Percentiles rank a stretch among this genome's conserved stretches.
phyloP scores from a whole-genome alignment of 2,329 filamentous ascomycete genomes.

The Arthrobotrys sinensis region DNA sequence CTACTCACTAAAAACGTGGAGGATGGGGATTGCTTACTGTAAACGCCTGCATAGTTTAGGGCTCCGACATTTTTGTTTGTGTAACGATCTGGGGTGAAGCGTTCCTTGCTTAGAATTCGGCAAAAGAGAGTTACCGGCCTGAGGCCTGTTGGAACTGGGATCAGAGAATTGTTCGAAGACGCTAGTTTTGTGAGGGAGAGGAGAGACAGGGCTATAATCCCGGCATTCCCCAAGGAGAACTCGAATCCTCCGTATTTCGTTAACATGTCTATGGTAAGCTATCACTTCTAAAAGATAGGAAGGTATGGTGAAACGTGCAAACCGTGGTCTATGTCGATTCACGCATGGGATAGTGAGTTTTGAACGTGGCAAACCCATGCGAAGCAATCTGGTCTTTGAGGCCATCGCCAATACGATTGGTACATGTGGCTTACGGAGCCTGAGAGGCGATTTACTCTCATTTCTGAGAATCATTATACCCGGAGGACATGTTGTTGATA shows the following conservation, averaged over 20 bases:
- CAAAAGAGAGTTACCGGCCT: not conserved
- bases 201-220: not conserved
- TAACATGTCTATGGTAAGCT: not conserved
- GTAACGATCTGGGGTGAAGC: slow-evolving; percentile 8
- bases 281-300: too few relatives aligned
- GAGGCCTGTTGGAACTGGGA: not conserved
- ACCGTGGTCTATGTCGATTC: not conserved
- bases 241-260: not conserved
- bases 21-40: not conserved
- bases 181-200: not conserved
- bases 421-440: not conserved
- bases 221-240: not conserved
- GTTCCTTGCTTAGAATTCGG: slow-evolving; percentile 3
- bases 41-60: slow-evolving; percentile 19
- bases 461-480: not conserved
- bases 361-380: not conserved
- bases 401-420: not conserved
- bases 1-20: not conserved
- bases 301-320: not conserved
- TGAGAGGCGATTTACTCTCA: slow-evolving; percentile 4
- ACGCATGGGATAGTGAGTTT: not conserved
- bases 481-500: not conserved
- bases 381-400: not conserved
- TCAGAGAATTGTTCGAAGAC: not conserved
- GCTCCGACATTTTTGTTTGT: slow-evolving; percentile 15